Evolutionary conservation across 2,329 filamentous ascomycete species (phyloP).

Genomic region (Lecanoromycetidae sp.): DNA sequence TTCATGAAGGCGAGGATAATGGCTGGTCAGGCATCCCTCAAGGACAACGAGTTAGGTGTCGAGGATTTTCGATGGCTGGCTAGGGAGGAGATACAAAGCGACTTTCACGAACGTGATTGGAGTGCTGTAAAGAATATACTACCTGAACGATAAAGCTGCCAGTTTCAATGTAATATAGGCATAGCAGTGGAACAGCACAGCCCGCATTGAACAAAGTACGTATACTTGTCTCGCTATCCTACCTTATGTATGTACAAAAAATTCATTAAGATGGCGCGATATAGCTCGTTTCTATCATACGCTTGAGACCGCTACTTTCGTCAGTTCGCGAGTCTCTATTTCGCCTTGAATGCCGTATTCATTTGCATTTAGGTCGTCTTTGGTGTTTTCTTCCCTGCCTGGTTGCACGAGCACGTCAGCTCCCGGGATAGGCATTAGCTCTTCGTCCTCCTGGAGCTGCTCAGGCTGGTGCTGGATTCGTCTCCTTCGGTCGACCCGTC

Average conservation of each 20-base stretch:
- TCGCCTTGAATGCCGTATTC: too few relatives aligned
- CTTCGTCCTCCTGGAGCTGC: background rate
- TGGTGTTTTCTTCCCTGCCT: background rate
- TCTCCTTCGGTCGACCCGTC: conserved; percentile 37
- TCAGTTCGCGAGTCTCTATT: too few relatives aligned
- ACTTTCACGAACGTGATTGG: conserved; percentile 59
- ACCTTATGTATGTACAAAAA: too few relatives aligned
- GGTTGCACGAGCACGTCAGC: background rate
- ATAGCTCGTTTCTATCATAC: too few relatives aligned
- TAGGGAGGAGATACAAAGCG: conserved; percentile 68
- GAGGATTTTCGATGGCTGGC: conserved; percentile 86
- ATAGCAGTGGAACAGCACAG: background rate
- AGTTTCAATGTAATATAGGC: background rate
- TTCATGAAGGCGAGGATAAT: conserved; percentile 95
- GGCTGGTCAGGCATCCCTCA: conserved; percentile 82
- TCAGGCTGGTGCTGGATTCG: conserved; percentile 1
- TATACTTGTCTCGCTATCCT: background rate
- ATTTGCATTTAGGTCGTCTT: too few relatives aligned
- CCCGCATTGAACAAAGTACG: background rate
- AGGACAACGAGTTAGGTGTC: conserved; percentile 57
- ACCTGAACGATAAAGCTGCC: conserved; percentile 48
- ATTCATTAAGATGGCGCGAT: too few relatives aligned
- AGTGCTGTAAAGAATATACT: conserved; percentile 70
- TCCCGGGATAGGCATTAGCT: background rate
- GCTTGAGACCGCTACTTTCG: too few relatives aligned